Evolutionary conservation across 176 grass and related monocot genomes (phyloP).

Genomic region (Zea mays): DNA sequence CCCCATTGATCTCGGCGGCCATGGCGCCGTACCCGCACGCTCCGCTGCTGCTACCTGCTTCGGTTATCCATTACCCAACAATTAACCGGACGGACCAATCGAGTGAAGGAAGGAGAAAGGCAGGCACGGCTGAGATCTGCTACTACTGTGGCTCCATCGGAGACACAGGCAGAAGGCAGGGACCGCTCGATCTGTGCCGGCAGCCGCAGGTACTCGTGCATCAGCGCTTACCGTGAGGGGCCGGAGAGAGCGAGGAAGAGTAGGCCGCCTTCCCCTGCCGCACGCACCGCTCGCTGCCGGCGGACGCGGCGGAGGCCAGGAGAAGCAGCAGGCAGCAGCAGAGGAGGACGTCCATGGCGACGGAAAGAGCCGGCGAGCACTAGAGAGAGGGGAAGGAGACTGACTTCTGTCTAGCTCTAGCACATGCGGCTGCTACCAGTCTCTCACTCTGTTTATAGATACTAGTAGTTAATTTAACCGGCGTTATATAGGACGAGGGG

Average conservation of each 20-base stretch:
- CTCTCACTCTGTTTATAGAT: slow-evolving; percentile 6
- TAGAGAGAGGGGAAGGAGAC: neutral
- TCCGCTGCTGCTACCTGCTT: slow-evolving; percentile 31
- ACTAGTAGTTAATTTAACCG: neutral
- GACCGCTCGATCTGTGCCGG: neutral
- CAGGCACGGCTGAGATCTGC: neutral
- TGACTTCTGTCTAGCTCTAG: neutral
- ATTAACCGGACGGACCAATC: neutral
- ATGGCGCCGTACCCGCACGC: slow-evolving; percentile 67
- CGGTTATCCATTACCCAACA: neutral
- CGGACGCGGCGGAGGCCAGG: slow-evolving; percentile 2
- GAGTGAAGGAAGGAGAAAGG: neutral
- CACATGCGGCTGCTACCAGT: slow-evolving; percentile 16
- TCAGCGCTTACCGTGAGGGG: neutral
- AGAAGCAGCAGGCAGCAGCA: neutral
- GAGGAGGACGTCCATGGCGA: slow-evolving; percentile 33
- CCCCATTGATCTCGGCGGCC: slow-evolving; percentile 63
- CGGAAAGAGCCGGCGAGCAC: neutral
- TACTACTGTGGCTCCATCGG: neutral
- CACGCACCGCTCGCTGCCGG: slow-evolving; percentile 44
- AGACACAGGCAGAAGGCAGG: too few species aligned
- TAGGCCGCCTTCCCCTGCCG: slow-evolving; percentile 52
- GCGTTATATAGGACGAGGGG: too few species aligned
- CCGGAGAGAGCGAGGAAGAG: slow-evolving; percentile 37
- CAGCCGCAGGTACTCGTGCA: too few species aligned